phyloP scores from a whole-genome alignment of 441 rosid species.

The Populus trichocarpa region DNA sequence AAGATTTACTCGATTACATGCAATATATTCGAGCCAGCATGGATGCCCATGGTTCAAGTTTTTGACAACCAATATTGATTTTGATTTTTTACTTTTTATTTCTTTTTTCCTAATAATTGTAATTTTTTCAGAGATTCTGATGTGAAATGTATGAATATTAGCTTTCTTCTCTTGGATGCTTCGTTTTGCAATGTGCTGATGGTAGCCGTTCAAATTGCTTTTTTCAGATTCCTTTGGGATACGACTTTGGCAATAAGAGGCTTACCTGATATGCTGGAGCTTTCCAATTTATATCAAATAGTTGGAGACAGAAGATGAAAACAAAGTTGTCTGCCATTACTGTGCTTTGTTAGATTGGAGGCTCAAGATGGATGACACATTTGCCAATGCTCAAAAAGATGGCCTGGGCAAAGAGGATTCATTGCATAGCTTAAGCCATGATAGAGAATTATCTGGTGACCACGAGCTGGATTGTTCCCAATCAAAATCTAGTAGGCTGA shows the following conservation, averaged over 20 bases:
- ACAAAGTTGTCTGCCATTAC: conserved; percentile 17
- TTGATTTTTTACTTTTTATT: neutral
- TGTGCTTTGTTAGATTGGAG: conserved; percentile 14
- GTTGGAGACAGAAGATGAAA: conserved; percentile 23
- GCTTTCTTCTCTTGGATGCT: conserved; percentile 10
- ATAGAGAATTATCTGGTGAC: conserved; percentile 21
- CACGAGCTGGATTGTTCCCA: conserved; percentile 20
- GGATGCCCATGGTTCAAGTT: conserved; percentile 3
- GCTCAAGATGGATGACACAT: conserved; percentile 42
- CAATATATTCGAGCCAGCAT: neutral
- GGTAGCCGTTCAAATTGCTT: conserved; percentile 16
- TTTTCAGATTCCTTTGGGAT: conserved; percentile 30
- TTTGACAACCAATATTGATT: conserved; percentile 1
- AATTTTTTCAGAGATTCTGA: conserved; percentile 8
- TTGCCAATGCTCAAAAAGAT: conserved; percentile 26
- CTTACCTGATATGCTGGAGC: conserved; percentile 1
- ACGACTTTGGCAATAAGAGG: conserved; percentile 9
- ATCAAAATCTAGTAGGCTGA: conserved; percentile 27
- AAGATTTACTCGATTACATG: neutral
- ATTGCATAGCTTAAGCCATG: conserved; percentile 12
- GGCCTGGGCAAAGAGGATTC: conserved; percentile 38
- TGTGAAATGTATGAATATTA: conserved; percentile 6
- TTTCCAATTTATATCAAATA: conserved; percentile 1
- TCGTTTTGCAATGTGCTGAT: conserved; percentile 14
- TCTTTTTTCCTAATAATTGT: neutral